phyloP scores from a whole-genome alignment of 2,329 filamentous ascomycete species.

The Ascochyta viciae-villosae region DNA sequence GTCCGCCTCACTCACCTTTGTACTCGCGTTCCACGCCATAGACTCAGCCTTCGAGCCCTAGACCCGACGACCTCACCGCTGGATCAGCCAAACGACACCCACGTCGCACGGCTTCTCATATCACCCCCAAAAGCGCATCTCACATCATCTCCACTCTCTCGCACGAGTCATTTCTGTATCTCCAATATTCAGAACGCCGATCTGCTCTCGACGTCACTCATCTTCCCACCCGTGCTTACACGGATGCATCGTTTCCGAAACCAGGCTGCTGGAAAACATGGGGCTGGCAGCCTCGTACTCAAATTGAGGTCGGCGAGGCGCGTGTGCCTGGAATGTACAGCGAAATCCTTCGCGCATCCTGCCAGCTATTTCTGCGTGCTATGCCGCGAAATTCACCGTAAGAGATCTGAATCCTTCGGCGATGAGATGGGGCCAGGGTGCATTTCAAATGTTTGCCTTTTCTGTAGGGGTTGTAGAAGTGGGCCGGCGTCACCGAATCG shows the following conservation, averaged over 20 bases:
- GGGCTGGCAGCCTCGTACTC: conserved; percentile 8
- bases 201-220: conserved; percentile 6
- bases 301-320: conserved; percentile 14
- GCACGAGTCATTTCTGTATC: conserved; percentile 13
- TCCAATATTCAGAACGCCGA: conserved; percentile 13
- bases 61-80: conserved; percentile 13
- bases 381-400: not conserved
- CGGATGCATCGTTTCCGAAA: conserved; percentile 5
- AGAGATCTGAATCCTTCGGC: conserved; percentile 3
- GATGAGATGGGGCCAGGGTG: conserved; percentile 8
- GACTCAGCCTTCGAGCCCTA: conserved; percentile 6
- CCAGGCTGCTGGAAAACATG: conserved; percentile 5
- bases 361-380: conserved; percentile 11
- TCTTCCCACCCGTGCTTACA: conserved; percentile 1
- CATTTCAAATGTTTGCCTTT: conserved; percentile 7
- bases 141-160: conserved; percentile 18
- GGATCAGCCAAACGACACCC: conserved; percentile 15
- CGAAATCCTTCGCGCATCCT: conserved; percentile 8
- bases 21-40: conserved; percentile 10
- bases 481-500: not conserved
- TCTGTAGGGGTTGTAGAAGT: not conserved
- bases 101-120: conserved; percentile 5
- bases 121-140: conserved; percentile 5
- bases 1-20: conserved; percentile 1
- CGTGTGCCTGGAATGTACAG: conserved; percentile 4